Conservation (phyloP, 352 stramenopile genomes). For the Phytophthora europaea region DNA sequence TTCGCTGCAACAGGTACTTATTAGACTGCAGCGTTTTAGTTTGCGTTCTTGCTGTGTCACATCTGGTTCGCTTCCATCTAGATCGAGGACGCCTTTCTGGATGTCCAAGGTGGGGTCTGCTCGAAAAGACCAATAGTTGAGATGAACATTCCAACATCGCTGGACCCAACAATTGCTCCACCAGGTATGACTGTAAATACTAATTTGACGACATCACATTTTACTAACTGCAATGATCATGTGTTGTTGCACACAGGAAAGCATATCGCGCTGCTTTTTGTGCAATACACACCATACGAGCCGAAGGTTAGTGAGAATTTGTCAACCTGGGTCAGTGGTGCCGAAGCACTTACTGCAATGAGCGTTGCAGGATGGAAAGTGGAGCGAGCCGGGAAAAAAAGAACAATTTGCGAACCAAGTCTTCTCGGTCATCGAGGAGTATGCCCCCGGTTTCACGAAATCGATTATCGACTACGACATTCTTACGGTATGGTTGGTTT, state of each 20-base stretch:
- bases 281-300: conserved; percentile 93
- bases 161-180: conserved; percentile 84
- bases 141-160: conserved; percentile 92
- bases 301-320: conserved; percentile 57
- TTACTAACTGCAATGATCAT: not conserved
- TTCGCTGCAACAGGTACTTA: conserved; percentile 62
- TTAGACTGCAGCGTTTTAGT: not conserved
- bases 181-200: conserved; percentile 45
- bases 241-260: conserved; percentile 56
- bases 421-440: conserved; percentile 90
- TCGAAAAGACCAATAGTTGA: conserved; percentile 90
- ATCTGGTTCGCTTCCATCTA: conserved; percentile 18
- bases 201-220: too few relatives aligned
- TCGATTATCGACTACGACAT: conserved; percentile 90
- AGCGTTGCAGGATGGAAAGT: conserved; percentile 71
- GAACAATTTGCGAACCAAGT: conserved; percentile 83
- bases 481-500: conserved; percentile 62
- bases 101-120: conserved; percentile 74
- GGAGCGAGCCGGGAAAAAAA: conserved; percentile 82
- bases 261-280: conserved; percentile 91
- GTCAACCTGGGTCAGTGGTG: not conserved
- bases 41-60: not conserved
- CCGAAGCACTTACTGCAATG: not conserved
- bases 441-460: conserved; percentile 86
- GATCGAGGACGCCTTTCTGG: conserved; percentile 92